A percentile compares a stretch with the other conserved stretches of the same genome.
Conservation (phyloP, 225 moss, liverwort and hornwort species). For the Takakia lepidozioides region DNA sequence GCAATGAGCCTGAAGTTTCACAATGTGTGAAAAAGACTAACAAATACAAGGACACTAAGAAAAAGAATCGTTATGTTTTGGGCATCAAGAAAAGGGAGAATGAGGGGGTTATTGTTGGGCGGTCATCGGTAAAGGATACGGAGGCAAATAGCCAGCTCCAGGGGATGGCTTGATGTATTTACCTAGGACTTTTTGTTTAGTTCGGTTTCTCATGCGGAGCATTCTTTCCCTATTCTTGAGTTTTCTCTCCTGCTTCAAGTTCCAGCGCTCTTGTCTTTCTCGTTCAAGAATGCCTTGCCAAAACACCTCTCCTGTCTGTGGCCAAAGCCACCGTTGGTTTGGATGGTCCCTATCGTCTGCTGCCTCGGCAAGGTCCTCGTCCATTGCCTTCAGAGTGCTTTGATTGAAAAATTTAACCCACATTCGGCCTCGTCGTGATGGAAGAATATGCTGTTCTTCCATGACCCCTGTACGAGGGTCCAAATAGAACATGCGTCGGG, state of each 20-base stretch:
- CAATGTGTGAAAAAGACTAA: constrained; percentile 1
- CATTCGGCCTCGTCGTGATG: constrained; percentile 59
- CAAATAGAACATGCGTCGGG: constrained; percentile 63
- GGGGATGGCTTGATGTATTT: constrained; percentile 35
- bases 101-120: too few relatives aligned
- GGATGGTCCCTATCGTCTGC: constrained; percentile 64
- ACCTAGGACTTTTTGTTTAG: constrained; percentile 65
- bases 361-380: constrained; percentile 90
- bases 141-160: constrained; percentile 30
- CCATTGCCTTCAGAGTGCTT: constrained; percentile 65
- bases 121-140: constrained; percentile 2
- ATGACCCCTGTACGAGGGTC: constrained; percentile 65
- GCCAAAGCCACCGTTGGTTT: constrained; percentile 68
- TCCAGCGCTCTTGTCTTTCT: constrained; percentile 56
- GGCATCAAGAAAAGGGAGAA: too few relatives aligned
- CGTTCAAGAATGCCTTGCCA: constrained; percentile 77
- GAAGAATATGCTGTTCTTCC: constrained; percentile 66
- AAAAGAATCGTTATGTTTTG: too few relatives aligned
- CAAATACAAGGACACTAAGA: neutral
- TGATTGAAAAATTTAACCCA: constrained; percentile 58
- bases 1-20: neutral
- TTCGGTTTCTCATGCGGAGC: constrained; percentile 53
- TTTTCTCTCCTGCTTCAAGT: constrained; percentile 56
- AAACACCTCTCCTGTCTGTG: constrained; percentile 76
- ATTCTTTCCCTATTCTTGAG: constrained; percentile 65